Conservation (phyloP, 2,329 filamentous ascomycete species). For the Ophiocordyceps camponoti-saundersi region DNA sequence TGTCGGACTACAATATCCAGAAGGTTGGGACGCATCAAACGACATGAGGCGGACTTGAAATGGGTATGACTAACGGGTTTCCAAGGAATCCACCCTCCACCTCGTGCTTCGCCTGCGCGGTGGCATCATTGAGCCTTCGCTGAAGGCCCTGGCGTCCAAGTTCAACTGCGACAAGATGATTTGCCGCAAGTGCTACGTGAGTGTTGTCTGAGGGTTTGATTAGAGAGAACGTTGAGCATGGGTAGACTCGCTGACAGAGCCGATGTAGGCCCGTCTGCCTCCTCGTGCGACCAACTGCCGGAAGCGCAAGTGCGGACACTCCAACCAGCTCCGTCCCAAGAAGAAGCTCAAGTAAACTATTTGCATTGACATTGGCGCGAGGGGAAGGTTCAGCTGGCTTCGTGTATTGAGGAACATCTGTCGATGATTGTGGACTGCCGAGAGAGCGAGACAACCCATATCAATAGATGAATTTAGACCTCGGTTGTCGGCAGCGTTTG, state of each 20-base stretch:
- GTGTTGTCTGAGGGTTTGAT: slow-evolving; percentile 30
- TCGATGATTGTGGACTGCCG: too few species aligned
- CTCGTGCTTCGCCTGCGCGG: slow-evolving; percentile 96
- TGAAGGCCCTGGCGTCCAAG: slow-evolving; percentile 96
- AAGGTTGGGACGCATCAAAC: slow-evolving; percentile 47
- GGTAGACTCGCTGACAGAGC: too few species aligned
- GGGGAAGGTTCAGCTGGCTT: too few species aligned
- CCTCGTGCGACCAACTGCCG: slow-evolving; percentile 99
- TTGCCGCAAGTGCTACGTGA: slow-evolving; percentile 99
- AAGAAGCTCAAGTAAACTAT: slow-evolving; percentile 86
- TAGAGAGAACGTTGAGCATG: too few species aligned
- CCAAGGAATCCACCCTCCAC: slow-evolving; percentile 90
- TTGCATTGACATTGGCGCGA: slow-evolving; percentile 2
- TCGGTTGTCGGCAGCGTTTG: too few species aligned
- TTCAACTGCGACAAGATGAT: slow-evolving; percentile 99
- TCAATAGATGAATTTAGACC: too few species aligned
- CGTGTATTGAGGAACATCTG: too few species aligned
- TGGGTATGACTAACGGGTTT: slow-evolving; percentile 11
- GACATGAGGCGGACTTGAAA: neutral
- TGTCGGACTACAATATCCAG: slow-evolving; percentile 99
- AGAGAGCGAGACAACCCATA: too few species aligned
- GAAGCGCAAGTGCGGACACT: slow-evolving; percentile 99
- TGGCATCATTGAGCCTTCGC: slow-evolving; percentile 97
- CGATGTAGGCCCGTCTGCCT: slow-evolving; percentile 56
- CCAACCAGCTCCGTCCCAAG: slow-evolving; percentile 99